phyloP scores from a whole-genome alignment of 306 rosid genomes.

The Ceratonia siliqua region DNA sequence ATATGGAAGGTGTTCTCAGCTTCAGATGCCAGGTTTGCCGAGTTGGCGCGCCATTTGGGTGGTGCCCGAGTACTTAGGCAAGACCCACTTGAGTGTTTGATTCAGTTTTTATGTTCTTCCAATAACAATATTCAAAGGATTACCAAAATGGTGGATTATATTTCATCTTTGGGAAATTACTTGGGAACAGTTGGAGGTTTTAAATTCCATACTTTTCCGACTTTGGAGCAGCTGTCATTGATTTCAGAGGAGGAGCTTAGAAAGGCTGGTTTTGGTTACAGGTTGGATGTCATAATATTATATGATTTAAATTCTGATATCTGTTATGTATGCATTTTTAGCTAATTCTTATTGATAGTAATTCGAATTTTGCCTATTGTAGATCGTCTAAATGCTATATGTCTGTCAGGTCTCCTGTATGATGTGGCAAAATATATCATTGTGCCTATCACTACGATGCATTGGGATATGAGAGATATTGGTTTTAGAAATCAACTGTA shows the following conservation, averaged over 20 bases:
- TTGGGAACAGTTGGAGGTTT: slow-evolving; percentile 70
- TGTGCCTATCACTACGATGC: background rate
- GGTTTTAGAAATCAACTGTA: too few relatives aligned
- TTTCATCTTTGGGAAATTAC: slow-evolving; percentile 68
- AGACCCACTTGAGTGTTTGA: slow-evolving; percentile 87
- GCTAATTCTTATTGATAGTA: background rate
- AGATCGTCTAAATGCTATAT: background rate
- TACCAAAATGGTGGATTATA: slow-evolving; percentile 84
- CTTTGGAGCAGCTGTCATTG: slow-evolving; percentile 56
- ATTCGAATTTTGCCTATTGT: background rate
- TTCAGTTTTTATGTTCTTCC: slow-evolving; percentile 91
- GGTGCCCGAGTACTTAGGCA: slow-evolving; percentile 93
- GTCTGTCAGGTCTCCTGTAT: background rate
- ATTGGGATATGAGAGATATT: background rate
- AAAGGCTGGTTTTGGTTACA: slow-evolving; percentile 91
- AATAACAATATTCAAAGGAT: slow-evolving; percentile 83
- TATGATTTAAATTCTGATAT: background rate
- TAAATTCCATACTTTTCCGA: slow-evolving; percentile 68
- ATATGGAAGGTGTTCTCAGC: slow-evolving; percentile 73
- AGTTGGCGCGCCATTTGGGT: slow-evolving; percentile 52
- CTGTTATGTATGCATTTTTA: background rate
- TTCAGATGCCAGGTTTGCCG: slow-evolving; percentile 67
- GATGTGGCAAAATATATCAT: background rate
- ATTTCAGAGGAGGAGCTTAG: slow-evolving; percentile 76
- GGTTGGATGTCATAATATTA: slow-evolving; percentile 41